Base-by-base conservation (phyloP, 164 flowering plant genomes). In the Echeveria elegans region DNA sequence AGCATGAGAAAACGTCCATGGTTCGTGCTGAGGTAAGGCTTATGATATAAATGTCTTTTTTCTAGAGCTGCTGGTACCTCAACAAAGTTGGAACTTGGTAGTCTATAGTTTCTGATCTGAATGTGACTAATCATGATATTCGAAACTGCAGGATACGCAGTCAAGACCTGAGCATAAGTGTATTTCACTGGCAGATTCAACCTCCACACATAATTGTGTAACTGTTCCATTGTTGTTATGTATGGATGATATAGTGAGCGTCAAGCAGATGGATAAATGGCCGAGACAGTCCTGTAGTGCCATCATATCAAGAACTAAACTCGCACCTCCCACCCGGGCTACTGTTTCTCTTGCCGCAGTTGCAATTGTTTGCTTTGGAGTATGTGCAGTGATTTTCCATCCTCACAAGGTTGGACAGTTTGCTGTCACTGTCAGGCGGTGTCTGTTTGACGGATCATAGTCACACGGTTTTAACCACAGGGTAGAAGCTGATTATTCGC, bases 371-470 rank as follows among this genome's bases (percentile, higher is more conserved):
- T 91, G 97, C 75, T 81, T 82, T 47, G 93, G 86, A 29, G 9
- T 87, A 15, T 90, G 96, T 77, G 82, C 83, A 2, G 78, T 79
- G 36, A 32, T 85, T 18, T 40, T 85, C 74, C 97, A 88, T 69
- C 96, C 97, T 45, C 76, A 79, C 29, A 76, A 77, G 73, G 85
- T 80, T 60, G 72, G 80, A 29, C 74, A 80, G 63, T 71, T 92
- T 53, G 88, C 88, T 18, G 77, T 83, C 23, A 64, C 93, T 5
- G 70, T 88, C 1, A 82, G 86, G 23, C 79, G 86, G 63, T 83
- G 92, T 70, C 58, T 88, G 73, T 82, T 78, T 53, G 73, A 81
- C 53, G 7, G 41, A 28, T 56, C 61, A 52, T 52, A 52, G 23
- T 24, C 9, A 2, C 26, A 48, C 26, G 12, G 12, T 24, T n/a